phyloP scores from a whole-genome alignment of 805 yeast genomes.

The Teunomyces pallodes region DNA sequence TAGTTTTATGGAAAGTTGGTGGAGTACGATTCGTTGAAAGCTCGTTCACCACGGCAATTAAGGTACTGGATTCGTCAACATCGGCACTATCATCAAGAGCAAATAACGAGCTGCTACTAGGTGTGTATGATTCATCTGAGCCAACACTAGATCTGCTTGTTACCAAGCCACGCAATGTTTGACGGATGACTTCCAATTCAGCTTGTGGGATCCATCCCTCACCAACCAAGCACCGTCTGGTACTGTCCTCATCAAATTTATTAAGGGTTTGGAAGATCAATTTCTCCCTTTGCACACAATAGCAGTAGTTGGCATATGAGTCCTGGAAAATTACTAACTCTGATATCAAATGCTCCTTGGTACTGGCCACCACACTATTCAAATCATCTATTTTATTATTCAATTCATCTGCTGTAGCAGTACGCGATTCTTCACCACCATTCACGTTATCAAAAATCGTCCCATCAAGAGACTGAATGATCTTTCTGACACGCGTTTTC shows the following conservation, averaged over 20 bases:
- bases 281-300: conserved; percentile 50
- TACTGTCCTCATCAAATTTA: conserved; percentile 64
- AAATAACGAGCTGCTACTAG: conserved; percentile 16
- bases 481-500: conserved; percentile 31
- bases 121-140: background rate
- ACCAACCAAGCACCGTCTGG: conserved; percentile 63
- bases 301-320: conserved; percentile 28
- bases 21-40: conserved; percentile 82
- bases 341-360: conserved; percentile 35
- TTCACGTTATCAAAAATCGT: conserved; percentile 33
- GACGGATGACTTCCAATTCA: conserved; percentile 40
- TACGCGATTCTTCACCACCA: conserved; percentile 27
- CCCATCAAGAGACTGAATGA: conserved; percentile 40
- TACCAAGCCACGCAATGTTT: conserved; percentile 43
- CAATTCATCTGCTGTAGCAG: conserved; percentile 26
- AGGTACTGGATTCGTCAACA: conserved; percentile 9
- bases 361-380: conserved; percentile 29
- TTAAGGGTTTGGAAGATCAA: conserved; percentile 59
- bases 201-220: conserved; percentile 73
- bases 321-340: conserved; percentile 39
- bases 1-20: conserved; percentile 93
- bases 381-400: conserved; percentile 33
- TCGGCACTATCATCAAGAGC: conserved; percentile 15
- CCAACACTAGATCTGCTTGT: conserved; percentile 26
- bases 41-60: conserved; percentile 40